phyloP scores from a whole-genome alignment of 2,329 filamentous ascomycete genomes.

The Curvularia hawaiiensis region DNA sequence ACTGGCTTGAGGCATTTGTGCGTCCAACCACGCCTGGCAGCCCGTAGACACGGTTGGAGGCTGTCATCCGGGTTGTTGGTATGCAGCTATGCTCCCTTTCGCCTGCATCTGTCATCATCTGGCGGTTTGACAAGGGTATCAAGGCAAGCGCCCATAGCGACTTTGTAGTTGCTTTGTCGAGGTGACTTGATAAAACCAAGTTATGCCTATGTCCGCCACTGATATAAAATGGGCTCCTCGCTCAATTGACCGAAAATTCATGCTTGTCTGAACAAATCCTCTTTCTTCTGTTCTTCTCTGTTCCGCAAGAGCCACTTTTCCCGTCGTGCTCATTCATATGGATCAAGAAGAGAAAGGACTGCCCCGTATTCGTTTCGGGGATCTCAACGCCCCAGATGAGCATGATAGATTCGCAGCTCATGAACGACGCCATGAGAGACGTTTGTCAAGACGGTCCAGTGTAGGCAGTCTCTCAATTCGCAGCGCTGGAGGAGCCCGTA shows the following conservation, averaged over 20 bases:
- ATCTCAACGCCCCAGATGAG: constrained; percentile 36
- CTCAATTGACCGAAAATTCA: too few relatives aligned
- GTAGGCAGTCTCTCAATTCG: constrained; percentile 43
- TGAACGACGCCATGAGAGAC: constrained; percentile 30
- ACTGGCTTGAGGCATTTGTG: constrained; percentile 32
- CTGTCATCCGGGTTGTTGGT: background rate
- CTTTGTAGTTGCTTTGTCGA: background rate
- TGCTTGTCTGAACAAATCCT: constrained; percentile 5
- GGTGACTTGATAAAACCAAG: background rate
- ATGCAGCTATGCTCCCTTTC: constrained; percentile 1
- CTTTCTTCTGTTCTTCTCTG: constrained; percentile 10
- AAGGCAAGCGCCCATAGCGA: background rate
- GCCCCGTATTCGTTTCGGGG: constrained; percentile 28
- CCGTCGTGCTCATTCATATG: constrained; percentile 22
- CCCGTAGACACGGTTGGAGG: constrained; percentile 4
- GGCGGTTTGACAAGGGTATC: background rate
- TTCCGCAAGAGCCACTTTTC: constrained; percentile 9
- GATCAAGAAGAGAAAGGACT: constrained; percentile 33
- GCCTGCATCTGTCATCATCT: background rate
- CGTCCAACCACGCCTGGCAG: constrained; percentile 24
- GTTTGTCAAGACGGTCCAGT: constrained; percentile 44
- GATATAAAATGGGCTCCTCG: background rate
- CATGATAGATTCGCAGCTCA: constrained; percentile 38
- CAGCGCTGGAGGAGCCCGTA: constrained; percentile 41
- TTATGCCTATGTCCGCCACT: background rate